Base-by-base conservation (phyloP, 2,329 filamentous ascomycete genomes). In the Pseudocercospora fijiensis region DNA sequence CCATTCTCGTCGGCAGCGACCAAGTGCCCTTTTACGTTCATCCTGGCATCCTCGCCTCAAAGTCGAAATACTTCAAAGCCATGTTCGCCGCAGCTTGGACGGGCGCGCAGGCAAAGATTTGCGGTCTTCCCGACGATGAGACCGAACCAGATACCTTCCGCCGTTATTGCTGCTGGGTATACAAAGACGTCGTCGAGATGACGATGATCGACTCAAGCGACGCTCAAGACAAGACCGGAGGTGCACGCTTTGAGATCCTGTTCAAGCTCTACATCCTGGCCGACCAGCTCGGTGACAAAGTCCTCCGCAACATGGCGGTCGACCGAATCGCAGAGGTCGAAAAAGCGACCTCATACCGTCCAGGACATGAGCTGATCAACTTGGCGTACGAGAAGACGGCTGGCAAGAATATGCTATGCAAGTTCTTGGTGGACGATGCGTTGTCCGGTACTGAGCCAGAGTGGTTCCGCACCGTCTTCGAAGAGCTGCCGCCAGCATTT, bases 201-300 rank as follows among this genome's bases (percentile, higher is more conserved):
- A 41, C 16, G 16, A n/a, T 41, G 37, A 6, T 18, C 5, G 37
- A 18, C 1, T n/a, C 37, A 18, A 18, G 6, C 37, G 37, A 41
- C 37, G 37, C 16, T n/a, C 37, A 41, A 18, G 37, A 41, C 16
- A 41, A 41, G 45, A 49, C 45, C 9, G 45, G 45, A 7, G 2
- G 9, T 10, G 2, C 2, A 0, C 62, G 53, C 9, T 61, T 53
- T n/a, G 26, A 62, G 13, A 3, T 24, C 3, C 27, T 63, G 9
- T 24, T 55, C 16, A 26, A 60, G 18, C 58, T 67, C 30, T 67
- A 64, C 47, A 18, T 56, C 10, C 52, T 67, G 7, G 63, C 58
- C 5, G 59, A 65, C 11, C 37, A 55, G 16, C 30, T 67, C 0
- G 51, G 60, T 11, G 65, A 67, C 51, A 47, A 30, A 3, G 26